These are phyloP conservation scores for Lichtheimia corymbifera DNA, from an alignment of 371 early-diverging fungal genomes.

Conservation along the genomic window DNA sequence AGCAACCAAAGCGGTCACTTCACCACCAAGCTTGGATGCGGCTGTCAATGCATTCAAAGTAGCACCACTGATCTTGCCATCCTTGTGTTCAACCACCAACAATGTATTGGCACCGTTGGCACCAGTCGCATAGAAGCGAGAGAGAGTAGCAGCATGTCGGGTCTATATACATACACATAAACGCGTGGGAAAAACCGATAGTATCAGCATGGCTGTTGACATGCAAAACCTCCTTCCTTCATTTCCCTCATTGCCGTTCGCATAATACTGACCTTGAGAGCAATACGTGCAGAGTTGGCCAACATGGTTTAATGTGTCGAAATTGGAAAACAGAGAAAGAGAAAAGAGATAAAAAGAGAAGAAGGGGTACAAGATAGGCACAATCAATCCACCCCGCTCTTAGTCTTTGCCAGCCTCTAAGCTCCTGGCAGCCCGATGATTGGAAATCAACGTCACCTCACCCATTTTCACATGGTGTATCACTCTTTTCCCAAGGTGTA, in stretches of 20 bases:
- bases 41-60: slow-evolving; percentile 92
- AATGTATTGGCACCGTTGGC: slow-evolving; percentile 70
- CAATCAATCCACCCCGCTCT: background rate
- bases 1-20: slow-evolving; percentile 89
- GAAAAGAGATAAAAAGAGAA: background rate
- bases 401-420: too few relatives aligned
- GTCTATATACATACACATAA: slow-evolving; percentile 23
- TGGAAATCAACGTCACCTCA: background rate
- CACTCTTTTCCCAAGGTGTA: background rate
- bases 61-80: slow-evolving; percentile 68
- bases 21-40: slow-evolving; percentile 76
- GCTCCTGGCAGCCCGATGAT: too few relatives aligned
- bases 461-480: slow-evolving; percentile 1
- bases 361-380: background rate
- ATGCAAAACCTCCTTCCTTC: background rate
- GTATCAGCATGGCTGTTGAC: background rate
- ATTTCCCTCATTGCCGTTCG: background rate
- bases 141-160: slow-evolving; percentile 23
- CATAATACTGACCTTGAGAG: slow-evolving; percentile 11
- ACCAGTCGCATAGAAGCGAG: slow-evolving; percentile 64
- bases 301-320: slow-evolving; percentile 9
- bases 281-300: slow-evolving; percentile 16
- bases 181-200: background rate
- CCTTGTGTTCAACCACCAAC: slow-evolving; percentile 89
- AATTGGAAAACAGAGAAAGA: background rate